phyloP scores from a whole-genome alignment of 257 asterid species.

The Sherardia arvensis region DNA sequence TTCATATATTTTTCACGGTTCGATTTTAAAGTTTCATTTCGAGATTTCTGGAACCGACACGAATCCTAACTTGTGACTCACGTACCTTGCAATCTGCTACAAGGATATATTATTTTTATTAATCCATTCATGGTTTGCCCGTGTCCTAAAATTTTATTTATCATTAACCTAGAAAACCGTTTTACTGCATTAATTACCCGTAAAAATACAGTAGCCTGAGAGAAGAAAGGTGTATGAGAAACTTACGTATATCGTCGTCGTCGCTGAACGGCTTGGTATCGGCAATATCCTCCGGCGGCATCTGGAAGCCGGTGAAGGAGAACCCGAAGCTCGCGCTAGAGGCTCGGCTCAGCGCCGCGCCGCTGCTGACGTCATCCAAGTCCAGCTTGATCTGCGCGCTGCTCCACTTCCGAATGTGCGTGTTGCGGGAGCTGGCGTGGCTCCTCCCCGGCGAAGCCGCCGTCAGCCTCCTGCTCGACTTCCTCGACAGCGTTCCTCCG shows the following conservation, averaged over 20 bases:
- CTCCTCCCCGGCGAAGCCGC: constrained; percentile 59
- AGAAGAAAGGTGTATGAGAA: neutral
- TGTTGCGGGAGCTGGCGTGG: constrained; percentile 26
- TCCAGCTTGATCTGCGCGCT: constrained; percentile 89
- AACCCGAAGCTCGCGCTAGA: constrained; percentile 96
- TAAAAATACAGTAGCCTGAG: neutral
- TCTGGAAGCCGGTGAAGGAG: constrained; percentile 80
- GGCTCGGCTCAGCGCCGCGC: constrained; percentile 93
- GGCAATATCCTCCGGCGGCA: constrained; percentile 65
- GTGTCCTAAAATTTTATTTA: neutral
- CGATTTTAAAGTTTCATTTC: neutral
- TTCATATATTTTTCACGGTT: no score
- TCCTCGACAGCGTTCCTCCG: constrained; percentile 39
- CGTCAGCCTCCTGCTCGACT: constrained; percentile 49
- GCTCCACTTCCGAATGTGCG: constrained; percentile 77
- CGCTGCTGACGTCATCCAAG: constrained; percentile 70
- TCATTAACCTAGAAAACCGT: neutral
- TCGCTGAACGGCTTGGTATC: constrained; percentile 58
- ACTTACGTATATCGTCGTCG: constrained; percentile 59
- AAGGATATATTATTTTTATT: neutral
- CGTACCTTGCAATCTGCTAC: neutral
- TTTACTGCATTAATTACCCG: neutral
- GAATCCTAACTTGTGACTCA: neutral
- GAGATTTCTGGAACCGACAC: neutral
- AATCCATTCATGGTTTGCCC: neutral